Percentiles rank a stretch among this genome's conserved stretches.
Conservation (phyloP, 1,139 yeast species). For the Diutina pseudorugosa region DNA sequence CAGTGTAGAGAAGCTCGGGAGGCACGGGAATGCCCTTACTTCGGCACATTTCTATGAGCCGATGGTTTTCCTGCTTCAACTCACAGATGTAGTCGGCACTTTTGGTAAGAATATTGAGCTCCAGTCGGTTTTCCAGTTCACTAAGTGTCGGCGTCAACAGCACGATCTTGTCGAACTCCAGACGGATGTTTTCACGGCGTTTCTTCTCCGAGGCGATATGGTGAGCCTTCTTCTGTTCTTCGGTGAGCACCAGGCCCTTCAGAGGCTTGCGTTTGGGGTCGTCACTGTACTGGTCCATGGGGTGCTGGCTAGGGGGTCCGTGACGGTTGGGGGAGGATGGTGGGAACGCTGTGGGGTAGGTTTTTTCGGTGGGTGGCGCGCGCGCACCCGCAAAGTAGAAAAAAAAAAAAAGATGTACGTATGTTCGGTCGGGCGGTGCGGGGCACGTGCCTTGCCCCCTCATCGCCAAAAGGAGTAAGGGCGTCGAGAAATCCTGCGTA, state of each 20-base stretch:
- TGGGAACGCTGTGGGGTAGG: background rate
- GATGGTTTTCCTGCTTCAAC: slow-evolving; percentile 26
- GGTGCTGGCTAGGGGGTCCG: background rate
- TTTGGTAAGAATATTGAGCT: slow-evolving; percentile 31
- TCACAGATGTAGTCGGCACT: slow-evolving; percentile 35
- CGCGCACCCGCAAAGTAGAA: background rate
- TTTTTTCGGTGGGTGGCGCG: background rate
- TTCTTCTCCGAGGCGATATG: slow-evolving; percentile 41
- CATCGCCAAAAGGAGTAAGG: background rate
- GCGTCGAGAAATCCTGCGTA: background rate
- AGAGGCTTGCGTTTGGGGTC: background rate
- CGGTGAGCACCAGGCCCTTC: slow-evolving; percentile 13
- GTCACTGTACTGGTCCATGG: background rate
- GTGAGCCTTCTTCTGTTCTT: slow-evolving; percentile 37
- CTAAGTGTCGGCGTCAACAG: slow-evolving; percentile 29
- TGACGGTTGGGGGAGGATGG: too few species aligned
- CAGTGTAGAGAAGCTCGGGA: slow-evolving; percentile 23
- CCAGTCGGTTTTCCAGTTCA: slow-evolving; percentile 33
- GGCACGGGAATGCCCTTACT: slow-evolving; percentile 28
- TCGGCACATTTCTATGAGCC: slow-evolving; percentile 22
- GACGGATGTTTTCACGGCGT: slow-evolving; percentile 33
- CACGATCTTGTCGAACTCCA: slow-evolving; percentile 35
- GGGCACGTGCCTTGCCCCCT: background rate
- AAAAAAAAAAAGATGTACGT: too few species aligned
- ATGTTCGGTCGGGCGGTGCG: background rate